Conservation (phyloP, 176 grass and related monocot species). For the Ampelocalamus luodianensis region DNA sequence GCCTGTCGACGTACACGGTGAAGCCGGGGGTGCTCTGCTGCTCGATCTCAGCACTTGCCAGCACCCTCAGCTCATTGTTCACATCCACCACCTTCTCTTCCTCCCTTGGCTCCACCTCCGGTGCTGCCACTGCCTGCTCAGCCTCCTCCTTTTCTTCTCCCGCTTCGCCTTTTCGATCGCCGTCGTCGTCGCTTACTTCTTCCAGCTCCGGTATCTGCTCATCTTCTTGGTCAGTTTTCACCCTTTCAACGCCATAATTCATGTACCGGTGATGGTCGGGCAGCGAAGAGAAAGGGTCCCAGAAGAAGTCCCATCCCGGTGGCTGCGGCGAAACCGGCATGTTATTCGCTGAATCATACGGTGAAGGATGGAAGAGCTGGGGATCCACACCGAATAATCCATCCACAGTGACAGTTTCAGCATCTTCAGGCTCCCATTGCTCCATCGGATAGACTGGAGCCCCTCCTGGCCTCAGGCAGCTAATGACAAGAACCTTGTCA, state of each 20-base stretch:
- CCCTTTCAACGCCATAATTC: slow-evolving; percentile 32
- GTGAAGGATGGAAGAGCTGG: slow-evolving; percentile 35
- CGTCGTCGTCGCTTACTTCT: slow-evolving; percentile 26
- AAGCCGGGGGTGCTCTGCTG: slow-evolving; percentile 63
- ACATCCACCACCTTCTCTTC: slow-evolving; percentile 33
- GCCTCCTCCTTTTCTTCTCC: slow-evolving; percentile 1
- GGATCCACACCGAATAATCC: slow-evolving; percentile 49
- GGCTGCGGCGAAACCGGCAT: slow-evolving; percentile 13
- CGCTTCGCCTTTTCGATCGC: not conserved
- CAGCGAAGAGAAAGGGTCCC: slow-evolving; percentile 64
- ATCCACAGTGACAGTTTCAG: slow-evolving; percentile 51
- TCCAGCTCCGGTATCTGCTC: slow-evolving; percentile 55
- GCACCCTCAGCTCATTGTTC: slow-evolving; percentile 47
- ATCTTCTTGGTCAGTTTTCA: not conserved
- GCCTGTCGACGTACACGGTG: slow-evolving; percentile 68
- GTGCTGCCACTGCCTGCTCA: not conserved
- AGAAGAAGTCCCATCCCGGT: slow-evolving; percentile 46
- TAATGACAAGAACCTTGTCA: slow-evolving; percentile 49
- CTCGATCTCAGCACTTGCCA: slow-evolving; percentile 47
- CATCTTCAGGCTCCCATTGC: slow-evolving; percentile 52
- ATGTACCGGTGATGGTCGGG: not conserved
- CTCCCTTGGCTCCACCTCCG: not conserved
- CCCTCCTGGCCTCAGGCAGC: slow-evolving; percentile 34
- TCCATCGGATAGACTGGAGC: slow-evolving; percentile 52
- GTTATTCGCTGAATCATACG: not conserved